Evolutionary conservation across 2,329 filamentous ascomycete genomes (phyloP).

Genomic region (Saccharata proteae): DNA sequence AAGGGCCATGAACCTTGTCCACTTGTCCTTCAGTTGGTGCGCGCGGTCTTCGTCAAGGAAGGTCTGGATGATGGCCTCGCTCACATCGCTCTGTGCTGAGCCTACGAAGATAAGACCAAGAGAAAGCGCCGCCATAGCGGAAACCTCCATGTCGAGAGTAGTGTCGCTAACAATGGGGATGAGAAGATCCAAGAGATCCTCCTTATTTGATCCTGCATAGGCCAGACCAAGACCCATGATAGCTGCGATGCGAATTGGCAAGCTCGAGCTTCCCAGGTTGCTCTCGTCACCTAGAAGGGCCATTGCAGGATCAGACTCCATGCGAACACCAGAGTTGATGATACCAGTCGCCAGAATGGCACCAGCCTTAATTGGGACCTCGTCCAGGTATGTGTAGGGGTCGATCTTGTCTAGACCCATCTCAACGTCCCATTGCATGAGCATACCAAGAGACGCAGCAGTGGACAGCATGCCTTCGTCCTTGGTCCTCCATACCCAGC

Average conservation of each 20-base stretch:
- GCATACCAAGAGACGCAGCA: constrained; percentile 80
- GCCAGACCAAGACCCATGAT: constrained; percentile 95
- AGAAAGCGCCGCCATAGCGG: constrained; percentile 87
- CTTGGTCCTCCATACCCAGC: constrained; percentile 99
- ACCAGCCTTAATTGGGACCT: constrained; percentile 80
- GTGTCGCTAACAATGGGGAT: constrained; percentile 80
- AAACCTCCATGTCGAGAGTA: constrained; percentile 82
- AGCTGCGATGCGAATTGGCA: constrained; percentile 65
- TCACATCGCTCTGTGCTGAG: constrained; percentile 81
- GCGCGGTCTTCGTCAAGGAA: constrained; percentile 87
- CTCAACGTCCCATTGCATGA: constrained; percentile 90
- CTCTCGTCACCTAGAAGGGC: constrained; percentile 72
- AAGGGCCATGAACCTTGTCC: constrained; percentile 92
- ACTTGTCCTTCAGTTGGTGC: constrained; percentile 90
- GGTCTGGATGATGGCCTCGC: constrained; percentile 82
- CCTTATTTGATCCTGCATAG: constrained; percentile 89
- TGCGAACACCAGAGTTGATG: constrained; percentile 81
- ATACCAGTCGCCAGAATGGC: constrained; percentile 89
- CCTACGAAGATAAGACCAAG: constrained; percentile 88
- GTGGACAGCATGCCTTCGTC: constrained; percentile 96
- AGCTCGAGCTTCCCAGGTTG: constrained; percentile 66
- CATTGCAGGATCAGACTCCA: constrained; percentile 82
- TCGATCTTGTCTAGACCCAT: constrained; percentile 87
- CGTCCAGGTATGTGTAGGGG: constrained; percentile 75
- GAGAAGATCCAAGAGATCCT: constrained; percentile 72